phyloP scores from a whole-genome alignment of 495 filamentous ascomycete genomes.

The Emericellopsis terricola region DNA sequence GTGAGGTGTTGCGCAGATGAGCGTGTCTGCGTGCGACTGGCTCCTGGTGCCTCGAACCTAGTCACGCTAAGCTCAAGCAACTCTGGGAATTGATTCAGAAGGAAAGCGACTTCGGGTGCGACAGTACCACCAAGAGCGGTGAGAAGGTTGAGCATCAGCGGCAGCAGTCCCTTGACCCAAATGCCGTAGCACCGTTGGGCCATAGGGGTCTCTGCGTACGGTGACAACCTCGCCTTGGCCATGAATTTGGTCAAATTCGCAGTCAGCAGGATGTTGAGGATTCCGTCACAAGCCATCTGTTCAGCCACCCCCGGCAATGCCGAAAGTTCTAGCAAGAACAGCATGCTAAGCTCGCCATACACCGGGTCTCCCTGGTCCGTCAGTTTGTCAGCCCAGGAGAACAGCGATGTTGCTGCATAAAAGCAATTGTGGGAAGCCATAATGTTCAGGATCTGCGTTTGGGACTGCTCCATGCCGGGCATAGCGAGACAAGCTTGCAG shows the following conservation, averaged over 20 bases:
- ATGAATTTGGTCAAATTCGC: slow-evolving; percentile 58
- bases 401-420: slow-evolving; percentile 72
- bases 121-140: slow-evolving; percentile 58
- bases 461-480: slow-evolving; percentile 40
- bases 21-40: slow-evolving; percentile 22
- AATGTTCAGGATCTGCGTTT: slow-evolving; percentile 46
- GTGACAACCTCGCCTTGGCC: slow-evolving; percentile 48
- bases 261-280: slow-evolving; percentile 59
- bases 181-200: slow-evolving; percentile 52
- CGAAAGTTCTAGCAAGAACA: slow-evolving; percentile 78
- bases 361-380: slow-evolving; percentile 65
- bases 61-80: slow-evolving; percentile 46
- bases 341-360: slow-evolving; percentile 75
- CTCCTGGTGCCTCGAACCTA: slow-evolving; percentile 35
- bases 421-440: slow-evolving; percentile 47
- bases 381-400: slow-evolving; percentile 84
- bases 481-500: slow-evolving; percentile 65
- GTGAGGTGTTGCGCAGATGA: slow-evolving; percentile 36
- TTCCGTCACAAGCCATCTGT: slow-evolving; percentile 67
- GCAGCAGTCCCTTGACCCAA: slow-evolving; percentile 76
- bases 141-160: slow-evolving; percentile 79
- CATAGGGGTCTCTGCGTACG: slow-evolving; percentile 37
- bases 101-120: slow-evolving; percentile 66
- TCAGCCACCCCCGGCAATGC: slow-evolving; percentile 69
- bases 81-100: slow-evolving; percentile 68